Evolutionary conservation across 495 filamentous ascomycete species (phyloP).

Genomic region (Letharia lupina): DNA sequence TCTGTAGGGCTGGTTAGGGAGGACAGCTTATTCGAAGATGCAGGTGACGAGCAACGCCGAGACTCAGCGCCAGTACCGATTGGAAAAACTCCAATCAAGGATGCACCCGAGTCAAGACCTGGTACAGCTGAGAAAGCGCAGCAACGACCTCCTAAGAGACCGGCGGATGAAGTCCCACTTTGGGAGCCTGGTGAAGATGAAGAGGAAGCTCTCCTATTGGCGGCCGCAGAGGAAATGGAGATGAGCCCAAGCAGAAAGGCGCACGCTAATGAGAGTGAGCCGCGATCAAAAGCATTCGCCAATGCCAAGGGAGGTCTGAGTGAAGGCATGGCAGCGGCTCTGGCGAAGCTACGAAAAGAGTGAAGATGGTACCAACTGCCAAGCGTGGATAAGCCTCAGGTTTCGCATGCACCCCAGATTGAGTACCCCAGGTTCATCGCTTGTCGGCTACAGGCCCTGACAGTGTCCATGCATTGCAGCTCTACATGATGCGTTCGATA

Average conservation of each 20-base stretch:
- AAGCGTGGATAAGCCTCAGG: not conserved
- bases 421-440: not conserved
- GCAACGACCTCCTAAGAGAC: slow-evolving; percentile 24
- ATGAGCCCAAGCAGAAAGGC: not conserved
- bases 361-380: slow-evolving; percentile 1
- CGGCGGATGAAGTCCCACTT: slow-evolving; percentile 27
- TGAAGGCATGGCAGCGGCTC: slow-evolving; percentile 49
- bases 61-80: slow-evolving; percentile 36
- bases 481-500: not conserved
- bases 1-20: slow-evolving; percentile 22
- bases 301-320: slow-evolving; percentile 35
- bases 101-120: slow-evolving; percentile 24
- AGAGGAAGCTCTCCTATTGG: slow-evolving; percentile 35
- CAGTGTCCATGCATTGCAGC: not conserved
- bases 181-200: slow-evolving; percentile 31
- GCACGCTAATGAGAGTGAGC: not conserved
- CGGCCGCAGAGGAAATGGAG: slow-evolving; percentile 36
- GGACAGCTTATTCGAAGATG: slow-evolving; percentile 25
- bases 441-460: not conserved
- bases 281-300: slow-evolving; percentile 20
- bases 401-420: not conserved
- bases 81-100: slow-evolving; percentile 31
- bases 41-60: slow-evolving; percentile 12
- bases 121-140: slow-evolving; percentile 24
- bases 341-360: slow-evolving; percentile 44